Percentiles rank a stretch among this genome's conserved stretches.
phyloP scores from a whole-genome alignment of 2,329 filamentous ascomycete species.

The Ustulina deusta region DNA sequence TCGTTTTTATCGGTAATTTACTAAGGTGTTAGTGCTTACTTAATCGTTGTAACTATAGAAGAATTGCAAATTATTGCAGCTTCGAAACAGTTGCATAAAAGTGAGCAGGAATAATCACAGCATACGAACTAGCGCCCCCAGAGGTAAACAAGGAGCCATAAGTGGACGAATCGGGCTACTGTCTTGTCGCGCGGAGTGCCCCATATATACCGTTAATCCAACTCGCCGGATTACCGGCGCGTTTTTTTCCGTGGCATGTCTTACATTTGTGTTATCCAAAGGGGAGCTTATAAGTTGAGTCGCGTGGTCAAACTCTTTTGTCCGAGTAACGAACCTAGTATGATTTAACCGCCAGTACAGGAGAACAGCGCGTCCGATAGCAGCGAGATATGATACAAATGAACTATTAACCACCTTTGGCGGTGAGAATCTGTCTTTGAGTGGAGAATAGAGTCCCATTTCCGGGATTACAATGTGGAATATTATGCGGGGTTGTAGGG shows the following conservation, averaged over 20 bases:
- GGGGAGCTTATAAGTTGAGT: neutral
- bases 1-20: too few species aligned
- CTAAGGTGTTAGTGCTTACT: too few species aligned
- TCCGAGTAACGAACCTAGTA: neutral
- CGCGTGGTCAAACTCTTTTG: neutral
- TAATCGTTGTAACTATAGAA: too few species aligned
- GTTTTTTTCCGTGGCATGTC: too few species aligned
- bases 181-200: too few species aligned
- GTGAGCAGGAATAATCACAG: neutral
- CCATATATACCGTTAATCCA: too few species aligned
- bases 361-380: neutral
- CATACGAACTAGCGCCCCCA: neutral
- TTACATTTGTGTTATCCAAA: neutral
- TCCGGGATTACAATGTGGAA: neutral
- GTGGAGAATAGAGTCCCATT: conserved; percentile 23
- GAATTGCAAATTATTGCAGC: too few species aligned
- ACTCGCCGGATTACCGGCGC: too few species aligned
- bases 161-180: neutral
- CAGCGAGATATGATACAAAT: conserved; percentile 4
- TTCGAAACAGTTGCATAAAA: neutral
- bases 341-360: neutral
- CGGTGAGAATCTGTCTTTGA: conserved; percentile 22
- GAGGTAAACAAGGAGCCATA: neutral
- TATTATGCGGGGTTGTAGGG: conserved; percentile 27
- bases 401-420: conserved; percentile 6